phyloP scores from a whole-genome alignment of 1,284 basidiomycete species.

The Naganishia sp. region DNA sequence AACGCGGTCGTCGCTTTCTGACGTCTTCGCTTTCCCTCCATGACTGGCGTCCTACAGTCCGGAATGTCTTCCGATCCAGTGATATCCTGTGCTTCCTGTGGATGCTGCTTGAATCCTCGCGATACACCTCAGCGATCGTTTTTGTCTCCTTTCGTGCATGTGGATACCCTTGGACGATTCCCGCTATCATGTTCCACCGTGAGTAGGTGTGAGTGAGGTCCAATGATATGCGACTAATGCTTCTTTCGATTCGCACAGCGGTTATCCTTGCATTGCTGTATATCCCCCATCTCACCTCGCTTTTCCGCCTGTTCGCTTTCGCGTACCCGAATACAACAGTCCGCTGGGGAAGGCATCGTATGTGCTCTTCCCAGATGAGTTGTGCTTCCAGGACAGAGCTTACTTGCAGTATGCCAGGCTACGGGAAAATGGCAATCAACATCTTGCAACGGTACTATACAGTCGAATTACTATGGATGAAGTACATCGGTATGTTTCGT shows the following conservation, averaged over 20 bases:
- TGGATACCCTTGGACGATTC: conserved; percentile 20
- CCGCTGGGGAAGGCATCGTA: conserved; percentile 17
- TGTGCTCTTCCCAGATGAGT: background rate
- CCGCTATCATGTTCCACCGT: conserved; percentile 7
- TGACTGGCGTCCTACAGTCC: background rate
- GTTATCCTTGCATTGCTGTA: conserved; percentile 7
- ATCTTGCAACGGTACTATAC: conserved; percentile 22
- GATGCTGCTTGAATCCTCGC: conserved; percentile 21
- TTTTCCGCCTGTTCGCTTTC: conserved; percentile 22
- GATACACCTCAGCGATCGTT: conserved; percentile 18
- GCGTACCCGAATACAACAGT: conserved; percentile 24
- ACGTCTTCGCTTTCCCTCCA: background rate
- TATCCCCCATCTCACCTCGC: conserved; percentile 25
- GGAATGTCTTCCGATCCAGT: conserved; percentile 19
- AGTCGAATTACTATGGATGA: conserved; percentile 24
- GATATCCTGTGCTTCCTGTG: conserved; percentile 25
- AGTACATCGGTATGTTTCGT: conserved; percentile 12
- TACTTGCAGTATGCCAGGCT: background rate
- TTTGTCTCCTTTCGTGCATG: conserved; percentile 17
- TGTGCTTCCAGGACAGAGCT: background rate
- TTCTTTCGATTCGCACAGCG: background rate
- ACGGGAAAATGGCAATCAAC: conserved; percentile 22
- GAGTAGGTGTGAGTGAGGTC: background rate
- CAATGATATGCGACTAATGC: background rate
- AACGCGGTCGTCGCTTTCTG: background rate